These are phyloP conservation scores for Fusarium protoensiforme DNA, from an alignment of 2,329 filamentous ascomycete species.

Conservation along the genomic window DNA sequence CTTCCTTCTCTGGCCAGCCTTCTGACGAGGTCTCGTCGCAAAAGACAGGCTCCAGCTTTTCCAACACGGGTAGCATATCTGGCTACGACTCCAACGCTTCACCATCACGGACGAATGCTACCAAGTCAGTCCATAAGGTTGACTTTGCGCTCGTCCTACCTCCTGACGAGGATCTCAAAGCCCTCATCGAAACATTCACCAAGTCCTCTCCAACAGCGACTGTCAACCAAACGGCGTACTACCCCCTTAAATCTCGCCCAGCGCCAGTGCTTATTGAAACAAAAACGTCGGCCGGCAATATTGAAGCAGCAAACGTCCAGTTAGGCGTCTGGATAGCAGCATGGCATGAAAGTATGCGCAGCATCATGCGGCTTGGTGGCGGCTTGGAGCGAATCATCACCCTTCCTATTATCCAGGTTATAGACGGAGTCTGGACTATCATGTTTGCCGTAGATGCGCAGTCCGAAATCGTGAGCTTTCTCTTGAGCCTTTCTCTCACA, in stretches of 20 bases:
- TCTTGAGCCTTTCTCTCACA: not conserved
- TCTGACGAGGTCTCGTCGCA: not conserved
- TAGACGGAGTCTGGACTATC: slow-evolving; percentile 3
- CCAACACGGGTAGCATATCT: no score
- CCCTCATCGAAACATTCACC: not conserved
- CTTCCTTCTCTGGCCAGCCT: not conserved
- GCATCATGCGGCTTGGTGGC: slow-evolving; percentile 3
- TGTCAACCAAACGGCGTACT: slow-evolving; percentile 13
- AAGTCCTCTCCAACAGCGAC: not conserved
- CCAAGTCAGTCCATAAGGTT: slow-evolving; percentile 15
- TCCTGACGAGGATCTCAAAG: not conserved
- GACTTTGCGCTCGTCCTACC: slow-evolving; percentile 14
- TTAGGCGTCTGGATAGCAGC: slow-evolving; percentile 20
- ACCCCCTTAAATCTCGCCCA: not conserved
- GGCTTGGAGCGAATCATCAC: slow-evolving; percentile 3
- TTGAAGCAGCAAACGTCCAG: slow-evolving; percentile 5
- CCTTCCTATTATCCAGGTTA: slow-evolving; percentile 10
- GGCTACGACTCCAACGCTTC: not conserved
- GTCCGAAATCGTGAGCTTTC: slow-evolving; percentile 12
- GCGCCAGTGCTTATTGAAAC: slow-evolving; percentile 21
- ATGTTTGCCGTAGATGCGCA: slow-evolving; percentile 10
- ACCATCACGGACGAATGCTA: not conserved
- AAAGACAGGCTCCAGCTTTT: not conserved
- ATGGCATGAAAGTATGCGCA: slow-evolving; percentile 19
- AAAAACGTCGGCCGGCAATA: slow-evolving; percentile 4